A percentile compares a stretch with the other conserved stretches of the same genome.
Evolutionary conservation across 208 protist genomes (phyloP).

Genomic region (Zelonia costaricensis): DNA sequence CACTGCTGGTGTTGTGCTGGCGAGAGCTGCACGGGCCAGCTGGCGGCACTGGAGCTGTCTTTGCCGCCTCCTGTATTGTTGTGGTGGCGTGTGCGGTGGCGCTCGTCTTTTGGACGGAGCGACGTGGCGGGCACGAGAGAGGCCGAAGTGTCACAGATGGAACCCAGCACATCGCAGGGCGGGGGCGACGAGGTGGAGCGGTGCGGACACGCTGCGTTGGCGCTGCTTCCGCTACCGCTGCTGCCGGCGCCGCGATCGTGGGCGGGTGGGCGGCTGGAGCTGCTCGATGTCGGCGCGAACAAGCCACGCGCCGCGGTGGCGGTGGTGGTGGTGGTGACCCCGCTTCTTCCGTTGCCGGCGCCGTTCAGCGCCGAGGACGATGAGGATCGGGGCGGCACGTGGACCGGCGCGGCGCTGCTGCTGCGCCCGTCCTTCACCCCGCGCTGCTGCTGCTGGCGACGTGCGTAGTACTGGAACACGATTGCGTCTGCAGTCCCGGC

Average conservation of each 20-base stretch:
- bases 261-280: not conserved
- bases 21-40: conserved; percentile 5
- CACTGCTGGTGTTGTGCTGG: conserved; percentile 11
- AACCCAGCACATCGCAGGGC: not conserved
- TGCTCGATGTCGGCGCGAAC: not conserved
- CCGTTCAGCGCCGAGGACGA: too few relatives aligned
- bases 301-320: not conserved
- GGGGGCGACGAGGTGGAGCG: not conserved
- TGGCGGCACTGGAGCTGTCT: not conserved
- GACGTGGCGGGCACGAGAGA: conserved; percentile 8
- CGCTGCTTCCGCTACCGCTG: too few relatives aligned
- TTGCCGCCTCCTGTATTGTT: too few relatives aligned
- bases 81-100: too few relatives aligned
- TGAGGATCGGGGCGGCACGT: too few relatives aligned
- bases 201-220: not conserved
- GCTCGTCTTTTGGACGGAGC: not conserved
- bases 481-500: conserved; percentile 22
- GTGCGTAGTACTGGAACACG: conserved; percentile 29
- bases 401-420: not conserved
- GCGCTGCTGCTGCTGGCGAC: conserved; percentile 3
- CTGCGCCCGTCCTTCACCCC: not conserved
- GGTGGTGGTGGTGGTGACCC: conserved; percentile 1
- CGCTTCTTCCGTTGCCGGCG: too few relatives aligned
- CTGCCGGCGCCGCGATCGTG: not conserved
- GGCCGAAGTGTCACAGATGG: not conserved